A percentile compares a stretch with the other conserved stretches of the same genome.
Evolutionary conservation across 495 filamentous ascomycete genomes (phyloP).

Genomic region (Podospora comata): DNA sequence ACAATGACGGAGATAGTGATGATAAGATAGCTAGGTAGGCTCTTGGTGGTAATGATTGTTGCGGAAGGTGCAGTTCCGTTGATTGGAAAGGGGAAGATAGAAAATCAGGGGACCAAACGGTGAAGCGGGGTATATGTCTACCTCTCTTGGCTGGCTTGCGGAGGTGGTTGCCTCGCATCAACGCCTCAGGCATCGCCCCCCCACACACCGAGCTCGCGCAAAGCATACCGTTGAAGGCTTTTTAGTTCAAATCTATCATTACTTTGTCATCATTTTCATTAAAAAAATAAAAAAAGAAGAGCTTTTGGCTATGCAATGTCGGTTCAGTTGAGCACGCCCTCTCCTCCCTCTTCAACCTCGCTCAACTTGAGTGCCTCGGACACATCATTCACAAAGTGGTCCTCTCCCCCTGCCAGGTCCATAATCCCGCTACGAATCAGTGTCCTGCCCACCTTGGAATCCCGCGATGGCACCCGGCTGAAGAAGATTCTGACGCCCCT

Average conservation of each 20-base stretch:
- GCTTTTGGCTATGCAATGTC: neutral
- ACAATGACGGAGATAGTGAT: neutral
- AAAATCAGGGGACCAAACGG: neutral
- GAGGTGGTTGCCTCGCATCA: neutral
- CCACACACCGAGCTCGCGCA: neutral
- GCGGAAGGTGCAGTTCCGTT: neutral
- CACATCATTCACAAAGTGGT: conserved; percentile 77
- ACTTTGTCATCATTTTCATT: neutral
- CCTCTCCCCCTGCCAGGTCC: conserved; percentile 66
- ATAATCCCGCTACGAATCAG: conserved; percentile 82
- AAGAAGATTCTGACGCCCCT: conserved; percentile 83
- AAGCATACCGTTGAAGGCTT: neutral
- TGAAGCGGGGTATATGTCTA: neutral
- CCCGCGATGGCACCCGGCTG: conserved; percentile 64
- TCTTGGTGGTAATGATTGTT: neutral
- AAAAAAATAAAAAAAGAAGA: neutral
- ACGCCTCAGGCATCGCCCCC: neutral
- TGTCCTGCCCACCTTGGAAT: conserved; percentile 63
- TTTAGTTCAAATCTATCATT: neutral
- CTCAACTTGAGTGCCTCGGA: conserved; percentile 78
- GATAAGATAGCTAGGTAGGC: neutral
- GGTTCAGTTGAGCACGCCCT: neutral
- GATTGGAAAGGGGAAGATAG: neutral
- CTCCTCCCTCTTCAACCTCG: conserved; percentile 56
- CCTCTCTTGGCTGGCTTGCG: neutral